phyloP scores from a whole-genome alignment of 2,329 filamentous ascomycete genomes.

The Ophiognomonia clavigignenti-juglandacearum region DNA sequence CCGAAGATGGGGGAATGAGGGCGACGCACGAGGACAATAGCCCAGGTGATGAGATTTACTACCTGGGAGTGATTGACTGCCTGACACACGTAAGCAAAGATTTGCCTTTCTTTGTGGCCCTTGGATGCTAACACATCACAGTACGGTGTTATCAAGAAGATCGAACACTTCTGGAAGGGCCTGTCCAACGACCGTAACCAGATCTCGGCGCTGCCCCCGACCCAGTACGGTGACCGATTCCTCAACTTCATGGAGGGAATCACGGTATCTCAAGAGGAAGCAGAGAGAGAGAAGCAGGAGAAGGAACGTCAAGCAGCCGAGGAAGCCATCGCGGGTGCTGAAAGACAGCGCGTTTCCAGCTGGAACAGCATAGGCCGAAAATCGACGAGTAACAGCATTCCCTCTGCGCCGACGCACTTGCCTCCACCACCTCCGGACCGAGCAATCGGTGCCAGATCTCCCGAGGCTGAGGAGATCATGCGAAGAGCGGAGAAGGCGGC shows the following conservation, averaged over 20 bases:
- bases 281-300: constrained; percentile 57
- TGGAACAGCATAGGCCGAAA: constrained; percentile 31
- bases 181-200: constrained; percentile 76
- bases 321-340: constrained; percentile 32
- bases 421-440: constrained; percentile 37
- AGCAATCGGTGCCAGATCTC: constrained; percentile 23
- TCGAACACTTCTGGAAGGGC: constrained; percentile 97
- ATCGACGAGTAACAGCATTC: constrained; percentile 27
- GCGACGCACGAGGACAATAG: constrained; percentile 87
- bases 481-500: constrained; percentile 36
- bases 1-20: constrained; percentile 87
- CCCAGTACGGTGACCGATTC: constrained; percentile 90
- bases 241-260: constrained; percentile 86
- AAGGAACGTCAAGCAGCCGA: constrained; percentile 48
- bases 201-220: constrained; percentile 87
- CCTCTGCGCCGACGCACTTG: constrained; percentile 41
- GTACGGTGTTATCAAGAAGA: constrained; percentile 92
- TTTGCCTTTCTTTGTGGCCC: neutral
- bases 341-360: constrained; percentile 29
- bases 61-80: constrained; percentile 97
- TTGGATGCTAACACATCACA: constrained; percentile 31
- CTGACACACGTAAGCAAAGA: constrained; percentile 76
- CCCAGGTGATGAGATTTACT: constrained; percentile 90
- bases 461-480: constrained; percentile 36
- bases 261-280: constrained; percentile 86